Evolutionary conservation across 176 grass and related monocot species (phyloP), one percentile per base, ranked within the genome.

Genomic region (Oryza officinalis): DNA sequence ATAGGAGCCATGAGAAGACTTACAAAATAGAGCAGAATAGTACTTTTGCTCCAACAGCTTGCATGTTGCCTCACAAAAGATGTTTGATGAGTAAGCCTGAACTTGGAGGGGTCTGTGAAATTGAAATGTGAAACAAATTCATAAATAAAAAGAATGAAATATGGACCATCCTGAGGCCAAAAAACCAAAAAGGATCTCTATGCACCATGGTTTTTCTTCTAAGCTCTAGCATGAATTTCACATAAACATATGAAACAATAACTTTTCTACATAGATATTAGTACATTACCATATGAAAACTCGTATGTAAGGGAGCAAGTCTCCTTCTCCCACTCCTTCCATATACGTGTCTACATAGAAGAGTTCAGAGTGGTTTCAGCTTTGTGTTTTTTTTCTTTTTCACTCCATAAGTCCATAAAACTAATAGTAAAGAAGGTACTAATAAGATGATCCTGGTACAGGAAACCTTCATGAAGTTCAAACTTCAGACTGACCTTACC

Each of bases 321-420:
- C 47, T 96, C 93, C 33, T 89, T 90, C 75, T 99, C 96, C 93
- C 93, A 99, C 25, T 89, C 76, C 85, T 99, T 99, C 96, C 96
- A 99, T 71, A 82, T 72, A 14, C 85, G 85, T 0, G 94, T 94
- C 96, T 99, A 86, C 83, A 82, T 10, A 28, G 15, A 63, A 85
- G 85, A 86, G 47, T 37, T 69, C 27, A 43, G 66, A 71, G 27
- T 69, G 44, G 41, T 6, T 63, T 26, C 45, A 65, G n/a, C 30
- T 38, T 38, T 38, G 7, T 38, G 37, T 38, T 9, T 38, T 38
- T 69, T 74, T 72, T 8, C 15, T 72, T 46, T 26, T 32, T 71
- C 31, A 60, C 6, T 40, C 47, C 22, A 59, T 8, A n/a, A 61
- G 22, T 25, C 8, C 57, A 61, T 59, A 28, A 14, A 26, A 47